phyloP scores from a whole-genome alignment of 1,284 basidiomycete genomes.

The Meripilus lineatus region DNA sequence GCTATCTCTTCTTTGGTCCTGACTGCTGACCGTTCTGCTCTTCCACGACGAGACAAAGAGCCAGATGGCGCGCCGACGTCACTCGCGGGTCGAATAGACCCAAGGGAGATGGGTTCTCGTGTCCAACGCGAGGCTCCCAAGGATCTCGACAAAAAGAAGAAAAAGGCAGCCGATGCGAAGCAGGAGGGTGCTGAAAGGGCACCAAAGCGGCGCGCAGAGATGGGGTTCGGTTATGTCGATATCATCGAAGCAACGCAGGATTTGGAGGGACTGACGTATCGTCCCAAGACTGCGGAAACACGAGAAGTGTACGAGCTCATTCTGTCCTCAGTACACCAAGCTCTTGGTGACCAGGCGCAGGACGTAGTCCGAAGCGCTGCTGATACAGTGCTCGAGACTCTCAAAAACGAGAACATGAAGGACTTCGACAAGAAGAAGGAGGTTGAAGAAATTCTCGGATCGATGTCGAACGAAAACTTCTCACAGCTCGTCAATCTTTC shows the following conservation, averaged over 20 bases:
- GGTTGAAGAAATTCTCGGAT: slow-evolving; percentile 77
- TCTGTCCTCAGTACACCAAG: slow-evolving; percentile 75
- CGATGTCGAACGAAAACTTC: slow-evolving; percentile 74
- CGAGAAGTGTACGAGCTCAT: slow-evolving; percentile 94
- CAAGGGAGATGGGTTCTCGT: slow-evolving; percentile 91
- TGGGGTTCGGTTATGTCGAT: slow-evolving; percentile 77
- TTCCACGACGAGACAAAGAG: slow-evolving; percentile 85
- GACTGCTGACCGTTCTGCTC: slow-evolving; percentile 71
- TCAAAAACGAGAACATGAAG: slow-evolving; percentile 89
- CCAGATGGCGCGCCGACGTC: slow-evolving; percentile 95
- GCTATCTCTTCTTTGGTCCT: slow-evolving; percentile 86
- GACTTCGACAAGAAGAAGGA: slow-evolving; percentile 99
- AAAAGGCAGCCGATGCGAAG: slow-evolving; percentile 55
- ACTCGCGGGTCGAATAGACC: slow-evolving; percentile 87
- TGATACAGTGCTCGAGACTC: slow-evolving; percentile 83
- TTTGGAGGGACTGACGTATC: slow-evolving; percentile 90
- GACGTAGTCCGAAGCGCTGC: slow-evolving; percentile 95
- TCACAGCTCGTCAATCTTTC: slow-evolving; percentile 82
- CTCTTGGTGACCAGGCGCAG: slow-evolving; percentile 92
- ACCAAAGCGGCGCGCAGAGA: slow-evolving; percentile 49
- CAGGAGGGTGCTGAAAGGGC: slow-evolving; percentile 55
- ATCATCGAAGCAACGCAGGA: slow-evolving; percentile 92
- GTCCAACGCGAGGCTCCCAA: slow-evolving; percentile 82
- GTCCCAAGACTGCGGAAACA: slow-evolving; percentile 91
- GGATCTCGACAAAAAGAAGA: slow-evolving; percentile 95